Evolutionary conservation across 345 rosid species (phyloP).

Genomic region (Populus simonii): DNA sequence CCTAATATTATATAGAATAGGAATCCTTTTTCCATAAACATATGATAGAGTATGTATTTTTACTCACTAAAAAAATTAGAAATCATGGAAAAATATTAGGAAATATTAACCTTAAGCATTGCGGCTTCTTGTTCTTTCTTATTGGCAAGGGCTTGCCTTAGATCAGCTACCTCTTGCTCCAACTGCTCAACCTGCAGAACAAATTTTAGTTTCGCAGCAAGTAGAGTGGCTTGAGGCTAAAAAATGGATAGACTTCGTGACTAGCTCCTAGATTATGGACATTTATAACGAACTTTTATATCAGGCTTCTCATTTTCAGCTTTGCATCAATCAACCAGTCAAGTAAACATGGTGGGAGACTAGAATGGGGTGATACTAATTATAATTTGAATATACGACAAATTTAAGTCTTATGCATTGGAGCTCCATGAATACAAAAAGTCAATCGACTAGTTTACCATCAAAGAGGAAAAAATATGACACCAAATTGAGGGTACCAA

Average conservation of each 20-base stretch:
- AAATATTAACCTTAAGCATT: slow-evolving; percentile 56
- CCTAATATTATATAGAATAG: background rate
- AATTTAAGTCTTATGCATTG: background rate
- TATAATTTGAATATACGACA: background rate
- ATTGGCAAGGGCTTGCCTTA: slow-evolving; percentile 59
- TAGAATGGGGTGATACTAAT: background rate
- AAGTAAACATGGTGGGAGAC: background rate
- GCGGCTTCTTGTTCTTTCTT: slow-evolving; percentile 89
- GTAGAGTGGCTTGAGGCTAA: slow-evolving; percentile 18
- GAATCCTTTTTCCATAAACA: slow-evolving; percentile 4
- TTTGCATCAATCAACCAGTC: background rate
- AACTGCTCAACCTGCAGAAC: slow-evolving; percentile 63
- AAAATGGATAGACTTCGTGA: slow-evolving; percentile 3
- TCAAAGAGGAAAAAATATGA: background rate
- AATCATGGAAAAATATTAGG: background rate
- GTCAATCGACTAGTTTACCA: background rate
- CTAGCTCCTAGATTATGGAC: background rate
- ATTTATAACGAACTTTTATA: too few relatives aligned
- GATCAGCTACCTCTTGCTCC: slow-evolving; percentile 60
- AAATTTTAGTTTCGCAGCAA: slow-evolving; percentile 11
- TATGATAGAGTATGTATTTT: background rate
- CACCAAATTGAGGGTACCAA: background rate
- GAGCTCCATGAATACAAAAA: background rate
- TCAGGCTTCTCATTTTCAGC: background rate
- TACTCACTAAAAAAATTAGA: background rate